phyloP scores from a whole-genome alignment of 345 rosid species.

The Lenwebbia sp. region DNA sequence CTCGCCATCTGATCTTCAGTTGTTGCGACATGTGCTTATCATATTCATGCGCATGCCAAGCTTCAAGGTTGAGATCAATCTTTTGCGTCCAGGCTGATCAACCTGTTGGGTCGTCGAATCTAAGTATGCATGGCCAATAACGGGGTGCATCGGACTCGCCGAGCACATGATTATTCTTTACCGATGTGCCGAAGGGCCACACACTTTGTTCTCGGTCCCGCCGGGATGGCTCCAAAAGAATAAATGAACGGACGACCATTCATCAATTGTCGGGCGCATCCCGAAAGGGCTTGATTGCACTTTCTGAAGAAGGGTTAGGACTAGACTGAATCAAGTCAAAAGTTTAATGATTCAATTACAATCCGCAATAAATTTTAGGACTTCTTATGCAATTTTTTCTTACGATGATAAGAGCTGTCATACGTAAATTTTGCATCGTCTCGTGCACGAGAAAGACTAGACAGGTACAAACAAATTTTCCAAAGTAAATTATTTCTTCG shows the following conservation, averaged over 20 bases:
- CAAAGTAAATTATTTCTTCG: not conserved
- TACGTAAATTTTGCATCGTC: not conserved
- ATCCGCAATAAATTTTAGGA: not conserved
- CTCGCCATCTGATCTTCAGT: not conserved
- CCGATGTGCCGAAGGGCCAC: not conserved
- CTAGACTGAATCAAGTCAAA: not conserved
- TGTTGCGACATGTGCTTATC: not conserved
- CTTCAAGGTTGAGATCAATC: not conserved
- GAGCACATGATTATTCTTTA: not conserved
- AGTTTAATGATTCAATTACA: not conserved
- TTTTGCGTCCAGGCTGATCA: not conserved
- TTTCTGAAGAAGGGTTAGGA: not conserved
- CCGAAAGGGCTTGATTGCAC: not conserved
- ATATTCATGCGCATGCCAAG: not conserved
- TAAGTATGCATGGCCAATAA: not conserved
- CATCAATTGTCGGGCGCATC: fast-evolving
- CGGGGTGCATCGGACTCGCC: not conserved
- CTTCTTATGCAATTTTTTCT: not conserved
- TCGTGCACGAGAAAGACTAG: not conserved
- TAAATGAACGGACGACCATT: not conserved
- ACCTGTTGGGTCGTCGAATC: not conserved
- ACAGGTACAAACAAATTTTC: not conserved
- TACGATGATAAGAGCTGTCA: too few relatives aligned
- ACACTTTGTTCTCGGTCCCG: not conserved
- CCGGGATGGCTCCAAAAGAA: not conserved